Evolutionary conservation across 2,329 filamentous ascomycete genomes (phyloP).

Genomic region (Neonectria sp.): DNA sequence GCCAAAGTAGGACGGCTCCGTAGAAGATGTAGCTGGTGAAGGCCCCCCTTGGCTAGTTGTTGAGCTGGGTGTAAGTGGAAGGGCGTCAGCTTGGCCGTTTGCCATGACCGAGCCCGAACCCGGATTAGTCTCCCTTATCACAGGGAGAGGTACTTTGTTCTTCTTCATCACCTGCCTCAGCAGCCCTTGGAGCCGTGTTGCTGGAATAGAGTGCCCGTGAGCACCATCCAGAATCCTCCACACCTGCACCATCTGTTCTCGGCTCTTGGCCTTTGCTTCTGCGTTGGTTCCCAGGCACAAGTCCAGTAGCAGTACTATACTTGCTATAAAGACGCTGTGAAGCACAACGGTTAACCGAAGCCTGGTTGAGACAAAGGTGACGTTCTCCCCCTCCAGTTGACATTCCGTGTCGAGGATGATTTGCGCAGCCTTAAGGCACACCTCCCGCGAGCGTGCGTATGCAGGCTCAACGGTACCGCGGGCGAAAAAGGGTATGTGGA

Average conservation of each 20-base stretch:
- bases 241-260: slow-evolving; percentile 48
- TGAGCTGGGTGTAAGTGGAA: slow-evolving; percentile 52
- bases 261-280: slow-evolving; percentile 42
- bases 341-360: slow-evolving; percentile 50
- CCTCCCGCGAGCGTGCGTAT: slow-evolving; percentile 51
- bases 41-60: slow-evolving; percentile 22
- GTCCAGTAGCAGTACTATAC: slow-evolving; percentile 53
- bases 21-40: slow-evolving; percentile 31
- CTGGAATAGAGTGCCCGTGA: slow-evolving; percentile 48
- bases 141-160: slow-evolving; percentile 45
- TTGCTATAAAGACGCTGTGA: slow-evolving; percentile 54
- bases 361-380: slow-evolving; percentile 47
- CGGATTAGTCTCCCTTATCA: slow-evolving; percentile 20
- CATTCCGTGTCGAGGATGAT: slow-evolving; percentile 51
- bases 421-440: slow-evolving; percentile 51
- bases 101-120: background rate
- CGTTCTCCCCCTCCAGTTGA: slow-evolving; percentile 45
- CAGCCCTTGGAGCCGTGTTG: slow-evolving; percentile 50
- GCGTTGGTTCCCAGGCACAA: slow-evolving; percentile 48
- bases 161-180: slow-evolving; percentile 52
- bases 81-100: slow-evolving; percentile 9
- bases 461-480: slow-evolving; percentile 52
- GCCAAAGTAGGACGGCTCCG: slow-evolving; percentile 33
- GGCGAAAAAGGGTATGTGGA: slow-evolving; percentile 54
- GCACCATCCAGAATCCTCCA: slow-evolving; percentile 54